Evolutionary conservation across 140 eudicot species (phyloP), one percentile per base, ranked within the genome.

Genomic region (Bidens hawaiensis): DNA sequence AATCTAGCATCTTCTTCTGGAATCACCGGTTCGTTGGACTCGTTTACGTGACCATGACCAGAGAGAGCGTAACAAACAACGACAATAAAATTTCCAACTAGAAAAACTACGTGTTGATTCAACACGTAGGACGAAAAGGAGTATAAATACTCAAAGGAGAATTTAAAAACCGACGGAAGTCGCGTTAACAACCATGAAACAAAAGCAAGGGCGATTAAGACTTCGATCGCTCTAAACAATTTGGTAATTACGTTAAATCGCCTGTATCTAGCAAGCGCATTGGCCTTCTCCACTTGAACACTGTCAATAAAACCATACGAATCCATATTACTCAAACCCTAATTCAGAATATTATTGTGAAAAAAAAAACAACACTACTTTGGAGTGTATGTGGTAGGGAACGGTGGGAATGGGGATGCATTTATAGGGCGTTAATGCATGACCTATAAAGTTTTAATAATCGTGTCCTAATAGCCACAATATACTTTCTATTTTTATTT

Each of bases 101-200:
- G 72, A 57, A 89, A 89, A 40, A 76, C 85, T 1, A 89, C 78
- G 76, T 74, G 95, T 69, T 84, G 89, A 70, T 81, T 85, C 68
- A 81, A 15, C 3, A 89, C 5, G 46, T 61, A 78, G 21, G 42
- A 26, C 0, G 71, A 68, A 38, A 65, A n/a, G 15, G 62, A 57
- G 51, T 57, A 51, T 1, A 78, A 3, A 53, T 30, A 76, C 46
- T 51, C 67, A 18, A 66, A 76, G 60, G 71, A 52, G 3, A 63
- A 15, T 47, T 46, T 73, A 46, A 65, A 65, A 34, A 65, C 53
- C 9, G 65, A 13, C 11, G 97, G 82, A 7, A 85, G 55, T 3
- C 76, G 75, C 4, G 77, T 65, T 27, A 89, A 70, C 4, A 82
- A 80, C 88, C 93, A 85, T 3, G 89, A 89, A 38, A 89, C 31